Evolutionary conservation across 495 filamentous ascomycete species (phyloP), one percentile per base, ranked within the genome.

Genomic region (Astrothelium macrocarpum): DNA sequence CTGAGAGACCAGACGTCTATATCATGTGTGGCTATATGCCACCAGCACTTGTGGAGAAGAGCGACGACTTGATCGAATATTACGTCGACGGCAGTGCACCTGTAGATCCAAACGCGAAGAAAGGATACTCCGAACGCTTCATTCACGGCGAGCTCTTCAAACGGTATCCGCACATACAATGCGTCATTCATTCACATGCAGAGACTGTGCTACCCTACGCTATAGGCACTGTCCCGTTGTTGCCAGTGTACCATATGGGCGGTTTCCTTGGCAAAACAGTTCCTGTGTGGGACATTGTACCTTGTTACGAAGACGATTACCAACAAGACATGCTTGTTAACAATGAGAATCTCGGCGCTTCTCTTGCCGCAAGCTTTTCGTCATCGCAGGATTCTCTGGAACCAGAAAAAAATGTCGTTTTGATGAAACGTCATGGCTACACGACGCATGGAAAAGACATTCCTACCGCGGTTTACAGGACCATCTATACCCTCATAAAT

Each of bases 61-160:
- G 5, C 25, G 49, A 56, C 25, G 49, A 56, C 25, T 29, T 56
- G 1, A 56, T 56, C 25, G 49, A 56, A 16, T 56, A 56, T 16
- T 56, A 56, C 25, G 49, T 56, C 49, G 4, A 56, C 29, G 25
- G 25, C 9, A 56, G 49, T 29, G 49, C 20, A 9, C 49, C 49
- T 0, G 49, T 56, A 20, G 25, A 56, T 0, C 49, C 49, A 29
- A 29, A 56, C 49, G 49, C 49, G 23, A 56, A 56, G 16, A 56
- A 29, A 29, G 49, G 49, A 16, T 56, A 56, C 25, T 56, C 49
- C 25, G 49, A 56, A 16, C 49, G 49, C 49, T 56, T 56, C 49
- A 56, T 56, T 29, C 49, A 56, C 2, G 67, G 67, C 61, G 68
- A 70, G 59, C 62, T 70, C 58, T 70, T 68, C 43, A 70, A 70